Base-by-base conservation (phyloP, 805 yeast genomes). In the Brettanomyces custersianus region DNA sequence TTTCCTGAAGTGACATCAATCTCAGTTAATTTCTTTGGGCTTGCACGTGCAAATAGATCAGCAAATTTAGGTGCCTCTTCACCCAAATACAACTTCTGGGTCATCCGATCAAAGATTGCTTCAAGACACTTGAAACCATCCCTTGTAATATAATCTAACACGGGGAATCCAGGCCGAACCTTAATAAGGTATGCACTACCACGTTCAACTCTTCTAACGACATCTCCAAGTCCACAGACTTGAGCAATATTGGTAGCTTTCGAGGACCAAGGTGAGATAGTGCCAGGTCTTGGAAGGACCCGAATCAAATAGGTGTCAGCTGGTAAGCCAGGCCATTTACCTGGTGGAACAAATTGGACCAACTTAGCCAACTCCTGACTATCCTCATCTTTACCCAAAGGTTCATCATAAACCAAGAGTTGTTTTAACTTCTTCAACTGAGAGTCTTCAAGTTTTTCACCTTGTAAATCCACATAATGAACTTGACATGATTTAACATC, bases 181-280 rank as follows among this genome's bases (percentile, higher is more conserved):
- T 77, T 70, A 48, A 92, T 65, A 47, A 84, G 60, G 28, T 92
- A 62, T 5, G 92, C 78, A 43, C 80, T 48, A 40, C 98, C 99
- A 54, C 98, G 77, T 66, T 92, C 99, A 39, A 92, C 78, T 50
- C 97, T 74, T 52, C 76, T 84, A 33, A 92, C 68, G 41, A 69
- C 72, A 15, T 69, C 66, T 26, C 67, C 72, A 41, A 92, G 69
- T 8, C 96, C 96, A 63, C 95, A 85, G 38, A 84, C 94, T 38
- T 78, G 74, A 35, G 88, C 73, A 47, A 92, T 92, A 62, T 92
- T 90, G 28, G 98, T 88, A 20, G 99, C 99, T 63, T 92, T 92
- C 11, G 97, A 88, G 8, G 96, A 85, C 99, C 99, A 92, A 23
- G 98, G 97, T 19, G 97, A 88, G 46, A 92, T 90, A 10, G 98